A percentile compares a stretch with the other conserved stretches of the same genome.
Conservation (phyloP, 768 basidiomycete genomes). For the Rubroboletus pulcherrimus region DNA sequence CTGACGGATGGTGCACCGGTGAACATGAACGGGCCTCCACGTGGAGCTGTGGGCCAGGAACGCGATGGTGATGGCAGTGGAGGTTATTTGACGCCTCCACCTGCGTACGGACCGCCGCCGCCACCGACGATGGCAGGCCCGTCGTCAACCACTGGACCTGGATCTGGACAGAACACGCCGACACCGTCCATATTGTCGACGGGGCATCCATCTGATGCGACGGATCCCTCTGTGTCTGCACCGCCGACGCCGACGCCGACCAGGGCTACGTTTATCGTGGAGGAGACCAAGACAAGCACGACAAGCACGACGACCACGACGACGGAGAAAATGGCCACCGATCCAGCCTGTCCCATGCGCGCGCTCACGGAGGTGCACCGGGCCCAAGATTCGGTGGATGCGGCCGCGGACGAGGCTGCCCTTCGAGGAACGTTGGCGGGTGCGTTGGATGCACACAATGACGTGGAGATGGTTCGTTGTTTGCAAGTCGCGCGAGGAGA, state of each 20-base stretch:
- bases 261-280: constrained; percentile 4
- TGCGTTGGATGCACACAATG: constrained; percentile 13
- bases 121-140: background rate
- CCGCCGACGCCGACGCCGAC: constrained; percentile 12
- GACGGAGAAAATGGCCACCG: background rate
- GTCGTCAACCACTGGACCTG: background rate
- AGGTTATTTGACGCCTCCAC: constrained; percentile 1
- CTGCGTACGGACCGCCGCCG: background rate
- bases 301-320: background rate
- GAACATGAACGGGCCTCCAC: background rate
- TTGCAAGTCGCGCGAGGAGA: constrained; percentile 22
- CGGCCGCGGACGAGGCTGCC: constrained; percentile 21
- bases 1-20: background rate
- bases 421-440: constrained; percentile 19
- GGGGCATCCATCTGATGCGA: background rate
- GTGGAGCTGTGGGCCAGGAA: background rate
- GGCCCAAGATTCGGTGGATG: constrained; percentile 22
- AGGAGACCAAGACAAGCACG: background rate
- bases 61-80: background rate
- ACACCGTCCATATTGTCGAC: background rate
- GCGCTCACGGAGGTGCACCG: constrained; percentile 19
- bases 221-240: background rate
- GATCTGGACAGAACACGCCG: background rate
- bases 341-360: background rate
- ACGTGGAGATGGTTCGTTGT: constrained; percentile 20